These are phyloP conservation scores for Paramecium caudatum DNA, from an alignment of 73 alveolate species.

Conservation along the genomic window DNA sequence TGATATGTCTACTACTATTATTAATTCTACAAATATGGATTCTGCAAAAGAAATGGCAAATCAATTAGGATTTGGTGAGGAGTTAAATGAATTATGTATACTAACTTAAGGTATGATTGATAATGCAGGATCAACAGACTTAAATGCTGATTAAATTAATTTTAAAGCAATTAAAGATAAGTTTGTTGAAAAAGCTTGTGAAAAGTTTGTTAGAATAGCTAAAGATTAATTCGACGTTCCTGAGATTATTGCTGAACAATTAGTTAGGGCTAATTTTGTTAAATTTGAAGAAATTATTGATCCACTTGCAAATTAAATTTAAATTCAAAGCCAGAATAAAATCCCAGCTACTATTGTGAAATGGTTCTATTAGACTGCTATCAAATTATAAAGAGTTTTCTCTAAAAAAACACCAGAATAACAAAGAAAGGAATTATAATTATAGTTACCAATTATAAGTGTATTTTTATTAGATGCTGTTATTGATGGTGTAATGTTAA, in stretches of 20 bases:
- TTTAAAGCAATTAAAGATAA: conserved; percentile 36
- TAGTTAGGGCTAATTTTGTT: conserved; percentile 13
- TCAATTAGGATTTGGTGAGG: conserved; percentile 47
- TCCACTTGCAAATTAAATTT: conserved; percentile 23
- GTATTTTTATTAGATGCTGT: conserved; percentile 17
- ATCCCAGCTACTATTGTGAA: conserved; percentile 35
- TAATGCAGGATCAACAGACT: conserved; percentile 28
- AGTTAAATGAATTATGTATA: conserved; percentile 31
- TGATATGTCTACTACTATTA: conserved; percentile 14
- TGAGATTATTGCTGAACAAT: conserved; percentile 55
- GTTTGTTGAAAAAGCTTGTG: conserved; percentile 20
- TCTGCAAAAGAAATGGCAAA: conserved; percentile 47
- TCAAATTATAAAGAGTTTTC: neutral
- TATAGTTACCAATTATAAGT: neutral
- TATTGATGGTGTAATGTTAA: conserved; percentile 24
- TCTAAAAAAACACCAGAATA: conserved; percentile 26
- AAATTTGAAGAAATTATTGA: conserved; percentile 55
- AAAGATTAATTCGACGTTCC: conserved; percentile 46
- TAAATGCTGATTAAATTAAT: conserved; percentile 4
- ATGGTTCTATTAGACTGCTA: conserved; percentile 27
- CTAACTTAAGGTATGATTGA: conserved; percentile 55
- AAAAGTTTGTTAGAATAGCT: conserved; percentile 33
- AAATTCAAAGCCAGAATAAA: conserved; percentile 4
- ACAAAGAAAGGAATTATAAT: neutral
- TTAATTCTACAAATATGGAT: conserved; percentile 55